These are phyloP conservation scores for Mycogone perniciosa DNA, from an alignment of 2,329 filamentous ascomycete genomes.

Conservation along the genomic window DNA sequence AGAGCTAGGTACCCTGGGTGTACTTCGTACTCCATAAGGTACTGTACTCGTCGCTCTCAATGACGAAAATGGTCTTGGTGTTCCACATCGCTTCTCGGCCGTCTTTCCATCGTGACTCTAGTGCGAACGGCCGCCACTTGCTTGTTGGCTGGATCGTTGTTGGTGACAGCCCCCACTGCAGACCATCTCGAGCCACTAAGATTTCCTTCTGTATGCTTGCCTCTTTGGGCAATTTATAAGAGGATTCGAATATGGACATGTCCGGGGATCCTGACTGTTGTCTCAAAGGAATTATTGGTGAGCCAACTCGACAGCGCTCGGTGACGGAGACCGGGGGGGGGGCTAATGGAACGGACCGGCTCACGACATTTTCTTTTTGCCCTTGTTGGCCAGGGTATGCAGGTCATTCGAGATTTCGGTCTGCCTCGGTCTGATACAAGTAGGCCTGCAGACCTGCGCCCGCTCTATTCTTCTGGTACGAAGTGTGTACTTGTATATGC, in stretches of 20 bases:
- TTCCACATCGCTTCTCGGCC: constrained; percentile 11
- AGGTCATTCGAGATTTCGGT: constrained; percentile 1
- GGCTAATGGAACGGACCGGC: constrained; percentile 26
- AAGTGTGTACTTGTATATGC: no score
- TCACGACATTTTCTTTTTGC: constrained; percentile 4
- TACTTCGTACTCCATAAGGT: background rate
- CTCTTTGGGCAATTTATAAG: constrained; percentile 10
- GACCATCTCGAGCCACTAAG: constrained; percentile 3
- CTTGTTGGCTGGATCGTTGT: constrained; percentile 18
- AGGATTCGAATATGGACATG: background rate
- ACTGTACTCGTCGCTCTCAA: constrained; percentile 3
- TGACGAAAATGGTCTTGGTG: constrained; percentile 14
- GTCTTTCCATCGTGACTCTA: constrained; percentile 15
- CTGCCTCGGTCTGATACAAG: constrained; percentile 5
- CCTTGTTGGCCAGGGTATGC: background rate
- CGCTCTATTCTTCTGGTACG: background rate
- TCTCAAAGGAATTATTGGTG: background rate
- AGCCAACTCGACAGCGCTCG: constrained; percentile 10
- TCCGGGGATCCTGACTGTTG: background rate
- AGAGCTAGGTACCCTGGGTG: background rate
- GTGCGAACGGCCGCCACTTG: constrained; percentile 13
- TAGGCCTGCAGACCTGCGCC: constrained; percentile 2
- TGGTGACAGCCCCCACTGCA: constrained; percentile 19
- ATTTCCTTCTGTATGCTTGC: constrained; percentile 10
- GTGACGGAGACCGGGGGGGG: constrained; percentile 14